Evolutionary conservation across 257 asterid species (phyloP).

Genomic region (Nicotiana undulata): DNA sequence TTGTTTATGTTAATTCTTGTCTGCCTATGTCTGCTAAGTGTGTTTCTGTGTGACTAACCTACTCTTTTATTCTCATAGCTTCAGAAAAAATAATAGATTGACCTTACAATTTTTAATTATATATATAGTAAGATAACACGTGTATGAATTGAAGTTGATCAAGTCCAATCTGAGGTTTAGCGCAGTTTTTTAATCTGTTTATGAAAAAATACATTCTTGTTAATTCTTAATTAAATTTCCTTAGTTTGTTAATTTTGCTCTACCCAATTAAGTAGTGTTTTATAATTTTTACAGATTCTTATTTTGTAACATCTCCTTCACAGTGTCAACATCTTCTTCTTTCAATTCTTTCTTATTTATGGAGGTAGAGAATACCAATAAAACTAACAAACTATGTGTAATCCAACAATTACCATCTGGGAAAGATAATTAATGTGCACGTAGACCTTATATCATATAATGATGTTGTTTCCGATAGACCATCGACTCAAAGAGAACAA

Average conservation of each 20-base stretch:
- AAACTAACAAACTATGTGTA: no score
- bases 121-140: background rate
- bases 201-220: no score
- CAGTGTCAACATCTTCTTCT: background rate
- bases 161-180: background rate
- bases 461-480: no score
- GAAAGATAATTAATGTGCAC: no score
- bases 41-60: background rate
- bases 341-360: background rate
- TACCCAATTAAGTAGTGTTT: background rate
- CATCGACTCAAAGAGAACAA: no score
- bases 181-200: background rate
- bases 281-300: background rate
- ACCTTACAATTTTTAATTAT: background rate
- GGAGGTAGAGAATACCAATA: background rate
- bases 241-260: background rate
- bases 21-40: background rate
- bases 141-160: background rate
- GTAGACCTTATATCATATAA: no score
- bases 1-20: background rate
- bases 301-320: background rate
- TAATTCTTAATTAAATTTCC: background rate
- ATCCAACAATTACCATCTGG: no score
- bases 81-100: background rate
- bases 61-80: background rate